Evolutionary conservation across 2,329 filamentous ascomycete genomes (phyloP).

Genomic region (Raffaelea ambrosiae): DNA sequence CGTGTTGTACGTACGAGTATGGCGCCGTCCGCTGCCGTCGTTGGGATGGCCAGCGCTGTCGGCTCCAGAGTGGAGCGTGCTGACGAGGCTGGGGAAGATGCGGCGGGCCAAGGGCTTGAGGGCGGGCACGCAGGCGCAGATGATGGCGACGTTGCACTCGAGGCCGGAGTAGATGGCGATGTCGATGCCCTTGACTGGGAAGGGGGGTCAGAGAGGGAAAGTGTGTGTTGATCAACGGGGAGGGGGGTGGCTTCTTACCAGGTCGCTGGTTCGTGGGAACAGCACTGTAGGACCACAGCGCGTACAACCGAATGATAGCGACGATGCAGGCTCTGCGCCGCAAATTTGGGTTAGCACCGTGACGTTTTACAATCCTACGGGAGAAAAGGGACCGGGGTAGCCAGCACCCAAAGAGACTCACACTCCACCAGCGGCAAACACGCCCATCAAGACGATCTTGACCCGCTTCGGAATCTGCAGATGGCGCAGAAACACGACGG

Average conservation of each 20-base stretch:
- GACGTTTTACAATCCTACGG: too few species aligned
- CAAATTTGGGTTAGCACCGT: background rate
- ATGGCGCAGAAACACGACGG: background rate
- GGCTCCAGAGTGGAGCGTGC: too few species aligned
- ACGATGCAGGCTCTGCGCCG: background rate
- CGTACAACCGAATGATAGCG: background rate
- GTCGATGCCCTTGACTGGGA: background rate
- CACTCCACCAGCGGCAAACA: background rate
- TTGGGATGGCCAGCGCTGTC: too few species aligned
- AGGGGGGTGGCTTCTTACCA: background rate
- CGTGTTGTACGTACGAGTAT: too few species aligned
- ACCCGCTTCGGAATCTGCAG: background rate
- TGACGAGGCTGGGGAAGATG: background rate
- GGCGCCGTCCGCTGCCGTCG: too few species aligned
- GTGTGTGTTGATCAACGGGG: too few species aligned
- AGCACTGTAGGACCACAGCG: background rate
- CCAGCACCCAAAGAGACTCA: background rate
- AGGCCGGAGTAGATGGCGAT: background rate
- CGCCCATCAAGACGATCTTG: background rate
- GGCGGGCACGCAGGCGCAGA: background rate
- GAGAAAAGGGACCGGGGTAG: background rate
- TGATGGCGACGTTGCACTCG: background rate
- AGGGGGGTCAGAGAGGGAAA: too few species aligned
- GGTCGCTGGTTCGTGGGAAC: background rate
- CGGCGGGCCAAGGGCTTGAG: background rate